Evolutionary conservation across 768 basidiomycete genomes (phyloP), one percentile per base, ranked within the genome.

Genomic region (Lanmaoa rubissima): DNA sequence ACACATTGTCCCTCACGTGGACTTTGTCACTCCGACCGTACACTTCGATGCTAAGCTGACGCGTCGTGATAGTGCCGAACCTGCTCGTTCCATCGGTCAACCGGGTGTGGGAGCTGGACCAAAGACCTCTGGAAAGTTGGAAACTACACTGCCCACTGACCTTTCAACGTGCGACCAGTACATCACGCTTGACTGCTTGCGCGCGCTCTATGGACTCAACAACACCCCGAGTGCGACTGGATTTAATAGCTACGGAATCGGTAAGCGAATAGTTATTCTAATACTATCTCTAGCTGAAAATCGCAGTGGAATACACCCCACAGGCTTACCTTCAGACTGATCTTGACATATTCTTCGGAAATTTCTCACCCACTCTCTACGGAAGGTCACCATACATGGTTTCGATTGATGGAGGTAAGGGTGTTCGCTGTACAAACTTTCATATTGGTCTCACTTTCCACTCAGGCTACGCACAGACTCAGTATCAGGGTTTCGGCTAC

Each of bases 1-100:
- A 14, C 58, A 74, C 50, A 48, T 75, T 26, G 55, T 45, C 8
- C 60, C 66, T 35, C 75, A 76, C 47, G 61, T 74, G 16, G 71
- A 76, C 48, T 64, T 75, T 51, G 68, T 73, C 41, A 70, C 62
- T 0, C 71, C 71, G 11, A 69, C 70, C 11, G 63, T 74, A 1
- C 65, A 73, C 62, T 76, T 76, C 26, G 67, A 72, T 50, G 51
- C 57, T 12, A 64, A 59, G 53, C 34, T 67, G 53, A 53, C 58
- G 32, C 58, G 62, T 55, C 59, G 68, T 48, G 44, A 14, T 42
- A 41, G 46, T n/a, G 31, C 21, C 4, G 47, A 64, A 19, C 61
- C 64, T 17, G 48, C 60, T 12, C 51, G 42, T 11, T 43, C 53
- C 2, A 40, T 69, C 14, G 63, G 69, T 35, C 53, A 53, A 9